Evolutionary conservation across 352 stramenopile genomes (phyloP), one percentile per base, ranked within the genome.

Genomic region (Globisporangium radiosum): DNA sequence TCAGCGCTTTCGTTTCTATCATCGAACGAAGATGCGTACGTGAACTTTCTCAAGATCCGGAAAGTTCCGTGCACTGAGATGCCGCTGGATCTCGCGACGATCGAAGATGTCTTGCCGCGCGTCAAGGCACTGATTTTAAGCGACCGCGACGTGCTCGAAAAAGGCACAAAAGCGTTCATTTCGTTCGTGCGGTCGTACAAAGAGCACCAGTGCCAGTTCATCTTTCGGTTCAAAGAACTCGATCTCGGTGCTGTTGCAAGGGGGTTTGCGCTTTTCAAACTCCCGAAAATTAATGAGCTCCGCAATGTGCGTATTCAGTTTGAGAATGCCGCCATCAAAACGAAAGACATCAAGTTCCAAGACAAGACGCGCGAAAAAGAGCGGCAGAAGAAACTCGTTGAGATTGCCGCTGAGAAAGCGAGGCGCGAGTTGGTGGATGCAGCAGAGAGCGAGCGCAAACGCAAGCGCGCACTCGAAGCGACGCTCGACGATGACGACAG

Each of bases 161-260:
- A 98, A 62, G 97, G 97, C 39, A 99, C 97, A 0, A 98, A 97
- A 61, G 97, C 97, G 13, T 99, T 99, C 69, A 99, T 98, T 47
- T 96, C 96, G 14, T 99, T 99, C 70, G 90, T 99, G 65, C 85
- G 97, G 19, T 98, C 96, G 17, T 99, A 99, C 85, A 99, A 99
- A 70, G 97, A 99, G 64, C 95, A 99, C 81, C 85, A 98, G 67
- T 99, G 95, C 59, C 86, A 97, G 56, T 99, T 99, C 73, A 99
- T 99, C 56, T 99, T 99, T 68, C 87, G 96, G 43, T 99, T 99
- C 75, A 94, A 97, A 56, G 97, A 98, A 39, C 76, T 99, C 15
- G 96, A 99, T 71, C 65, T 99, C 10, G 94, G 87, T 13, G 67
- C 84, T 11, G 76, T 98, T 0, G 97, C 97, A 45, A 73, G 76